phyloP scores from a whole-genome alignment of 306 rosid species.

The Pueraria montana region DNA sequence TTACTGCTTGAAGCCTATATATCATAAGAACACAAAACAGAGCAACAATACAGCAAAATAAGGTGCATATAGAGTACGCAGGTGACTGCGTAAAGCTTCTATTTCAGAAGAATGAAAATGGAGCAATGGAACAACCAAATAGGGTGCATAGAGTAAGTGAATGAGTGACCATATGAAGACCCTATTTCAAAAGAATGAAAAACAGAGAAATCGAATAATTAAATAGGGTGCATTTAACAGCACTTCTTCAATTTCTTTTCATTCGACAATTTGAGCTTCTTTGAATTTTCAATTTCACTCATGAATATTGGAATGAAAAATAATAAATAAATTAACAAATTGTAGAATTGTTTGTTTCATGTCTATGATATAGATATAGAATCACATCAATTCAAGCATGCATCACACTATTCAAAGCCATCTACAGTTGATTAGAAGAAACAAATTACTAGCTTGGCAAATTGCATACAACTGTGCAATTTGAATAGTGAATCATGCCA shows the following conservation, averaged over 20 bases:
- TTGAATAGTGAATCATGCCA: background rate
- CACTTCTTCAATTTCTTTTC: background rate
- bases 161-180: background rate
- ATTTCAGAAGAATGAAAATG: constrained; percentile 2
- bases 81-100: background rate
- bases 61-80: background rate
- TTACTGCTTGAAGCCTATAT: background rate
- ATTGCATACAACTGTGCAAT: background rate
- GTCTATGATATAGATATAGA: background rate
- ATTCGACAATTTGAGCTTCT: background rate
- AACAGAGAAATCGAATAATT: constrained; percentile 31
- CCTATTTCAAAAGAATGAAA: constrained; percentile 8
- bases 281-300: background rate
- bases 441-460: background rate
- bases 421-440: background rate
- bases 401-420: background rate
- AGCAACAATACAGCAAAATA: background rate
- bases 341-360: background rate
- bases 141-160: background rate
- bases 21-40: background rate
- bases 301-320: background rate
- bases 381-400: background rate
- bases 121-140: constrained; percentile 12
- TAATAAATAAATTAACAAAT: background rate
- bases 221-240: background rate